These are phyloP conservation scores for Paracoccidioides brasiliensis DNA, from an alignment of 2,329 filamentous ascomycete species.

Conservation along the genomic window DNA sequence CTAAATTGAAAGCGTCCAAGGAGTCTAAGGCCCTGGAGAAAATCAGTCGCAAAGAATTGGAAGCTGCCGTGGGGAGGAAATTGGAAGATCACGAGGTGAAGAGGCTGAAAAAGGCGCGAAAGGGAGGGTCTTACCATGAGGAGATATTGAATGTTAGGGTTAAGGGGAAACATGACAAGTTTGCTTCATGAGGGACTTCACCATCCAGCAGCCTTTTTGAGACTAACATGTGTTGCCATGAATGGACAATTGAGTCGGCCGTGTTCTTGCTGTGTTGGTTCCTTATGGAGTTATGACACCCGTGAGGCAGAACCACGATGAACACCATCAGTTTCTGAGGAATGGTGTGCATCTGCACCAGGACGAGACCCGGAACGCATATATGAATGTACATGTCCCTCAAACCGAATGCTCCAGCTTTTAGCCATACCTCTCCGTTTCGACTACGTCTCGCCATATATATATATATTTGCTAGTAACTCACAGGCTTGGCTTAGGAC, in stretches of 20 bases:
- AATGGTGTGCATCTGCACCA: neutral
- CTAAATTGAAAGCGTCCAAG: slow-evolving; percentile 60
- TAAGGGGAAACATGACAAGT: slow-evolving; percentile 90
- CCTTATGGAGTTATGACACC: neutral
- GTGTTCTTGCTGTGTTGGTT: neutral
- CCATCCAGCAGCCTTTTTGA: neutral
- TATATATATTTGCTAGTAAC: neutral
- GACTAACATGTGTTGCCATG: neutral
- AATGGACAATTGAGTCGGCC: neutral
- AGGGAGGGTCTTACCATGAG: slow-evolving; percentile 84
- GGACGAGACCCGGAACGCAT: neutral
- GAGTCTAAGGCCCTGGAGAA: slow-evolving; percentile 75
- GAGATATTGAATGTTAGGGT: slow-evolving; percentile 73
- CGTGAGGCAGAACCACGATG: neutral
- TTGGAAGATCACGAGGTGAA: slow-evolving; percentile 78
- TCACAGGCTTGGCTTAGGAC: neutral
- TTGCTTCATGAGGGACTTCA: slow-evolving; percentile 22
- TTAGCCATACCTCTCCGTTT: neutral
- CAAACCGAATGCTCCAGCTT: neutral
- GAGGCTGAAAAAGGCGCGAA: slow-evolving; percentile 65
- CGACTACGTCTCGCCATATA: neutral
- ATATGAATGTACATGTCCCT: neutral
- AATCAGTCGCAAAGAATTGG: slow-evolving; percentile 73
- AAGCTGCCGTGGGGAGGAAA: slow-evolving; percentile 61
- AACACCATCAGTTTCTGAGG: neutral